Percentiles rank a stretch among this genome's conserved stretches.
Evolutionary conservation across 2,329 filamentous ascomycete genomes (phyloP).

Genomic region (Aureobasidium sp.): DNA sequence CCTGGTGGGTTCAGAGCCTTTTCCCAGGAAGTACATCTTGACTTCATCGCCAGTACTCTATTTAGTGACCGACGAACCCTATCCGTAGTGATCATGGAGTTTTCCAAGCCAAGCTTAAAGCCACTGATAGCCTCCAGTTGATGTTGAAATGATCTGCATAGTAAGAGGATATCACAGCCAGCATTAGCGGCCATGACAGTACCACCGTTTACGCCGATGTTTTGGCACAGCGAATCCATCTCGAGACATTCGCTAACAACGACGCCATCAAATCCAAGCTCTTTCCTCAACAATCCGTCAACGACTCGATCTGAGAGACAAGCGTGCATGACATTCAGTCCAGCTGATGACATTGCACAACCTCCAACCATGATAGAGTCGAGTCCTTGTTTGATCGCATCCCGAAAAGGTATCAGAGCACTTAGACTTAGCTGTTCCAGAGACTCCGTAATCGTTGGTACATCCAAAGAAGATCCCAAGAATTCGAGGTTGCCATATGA

Average conservation of each 20-base stretch:
- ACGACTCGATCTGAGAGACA: constrained; percentile 91
- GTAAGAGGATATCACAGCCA: constrained; percentile 82
- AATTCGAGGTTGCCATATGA: constrained; percentile 95
- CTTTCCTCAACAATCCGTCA: constrained; percentile 78
- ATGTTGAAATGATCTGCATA: constrained; percentile 80
- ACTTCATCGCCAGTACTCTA: constrained; percentile 73
- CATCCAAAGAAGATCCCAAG: constrained; percentile 80
- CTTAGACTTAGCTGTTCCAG: constrained; percentile 88
- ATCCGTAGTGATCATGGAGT: constrained; percentile 75
- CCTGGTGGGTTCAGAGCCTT: constrained; percentile 85
- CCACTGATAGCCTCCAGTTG: constrained; percentile 90
- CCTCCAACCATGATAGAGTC: constrained; percentile 96
- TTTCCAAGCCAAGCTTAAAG: constrained; percentile 81
- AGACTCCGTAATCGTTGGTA: constrained; percentile 92
- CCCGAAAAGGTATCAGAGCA: constrained; percentile 83
- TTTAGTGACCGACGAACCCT: constrained; percentile 74
- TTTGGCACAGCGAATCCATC: constrained; percentile 92
- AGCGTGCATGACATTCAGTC: constrained; percentile 91
- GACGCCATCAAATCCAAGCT: constrained; percentile 83
- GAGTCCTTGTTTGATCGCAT: constrained; percentile 77
- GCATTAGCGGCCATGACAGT: constrained; percentile 97
- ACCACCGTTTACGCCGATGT: constrained; percentile 93
- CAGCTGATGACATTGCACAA: constrained; percentile 83
- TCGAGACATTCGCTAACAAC: constrained; percentile 93
- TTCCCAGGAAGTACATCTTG: constrained; percentile 80